phyloP scores from a whole-genome alignment of 208 protist species.

The Phytomonas serpens region DNA sequence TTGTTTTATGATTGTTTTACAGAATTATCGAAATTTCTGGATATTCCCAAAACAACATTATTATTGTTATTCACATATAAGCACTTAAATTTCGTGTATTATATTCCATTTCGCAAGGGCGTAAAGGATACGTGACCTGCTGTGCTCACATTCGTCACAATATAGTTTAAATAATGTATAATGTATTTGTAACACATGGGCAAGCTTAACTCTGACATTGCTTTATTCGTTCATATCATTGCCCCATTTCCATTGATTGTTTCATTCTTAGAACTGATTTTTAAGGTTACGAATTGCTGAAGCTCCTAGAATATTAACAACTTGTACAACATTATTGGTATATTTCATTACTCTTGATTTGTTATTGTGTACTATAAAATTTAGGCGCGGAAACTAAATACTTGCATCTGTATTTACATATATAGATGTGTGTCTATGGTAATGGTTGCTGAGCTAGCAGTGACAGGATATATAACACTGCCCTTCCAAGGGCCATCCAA shows the following conservation, averaged over 20 bases:
- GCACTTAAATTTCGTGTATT: neutral
- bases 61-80: neutral
- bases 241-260: constrained; percentile 5
- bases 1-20: neutral
- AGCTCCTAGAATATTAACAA: neutral
- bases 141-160: neutral
- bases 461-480: neutral
- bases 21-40: neutral
- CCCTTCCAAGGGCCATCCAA: neutral
- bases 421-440: neutral
- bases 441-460: neutral
- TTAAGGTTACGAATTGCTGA: neutral
- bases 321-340: neutral
- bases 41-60: neutral
- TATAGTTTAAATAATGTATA: neutral
- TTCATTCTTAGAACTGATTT: neutral
- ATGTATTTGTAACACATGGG: neutral
- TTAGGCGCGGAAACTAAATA: neutral
- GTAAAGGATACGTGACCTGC: neutral
- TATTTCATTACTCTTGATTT: neutral
- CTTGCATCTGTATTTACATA: neutral
- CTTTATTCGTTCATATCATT: neutral
- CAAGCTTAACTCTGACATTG: constrained; percentile 1
- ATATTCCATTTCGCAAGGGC: neutral
- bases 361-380: neutral